phyloP scores from a whole-genome alignment of 164 flowering plant genomes.

The Akebia trifoliata region DNA sequence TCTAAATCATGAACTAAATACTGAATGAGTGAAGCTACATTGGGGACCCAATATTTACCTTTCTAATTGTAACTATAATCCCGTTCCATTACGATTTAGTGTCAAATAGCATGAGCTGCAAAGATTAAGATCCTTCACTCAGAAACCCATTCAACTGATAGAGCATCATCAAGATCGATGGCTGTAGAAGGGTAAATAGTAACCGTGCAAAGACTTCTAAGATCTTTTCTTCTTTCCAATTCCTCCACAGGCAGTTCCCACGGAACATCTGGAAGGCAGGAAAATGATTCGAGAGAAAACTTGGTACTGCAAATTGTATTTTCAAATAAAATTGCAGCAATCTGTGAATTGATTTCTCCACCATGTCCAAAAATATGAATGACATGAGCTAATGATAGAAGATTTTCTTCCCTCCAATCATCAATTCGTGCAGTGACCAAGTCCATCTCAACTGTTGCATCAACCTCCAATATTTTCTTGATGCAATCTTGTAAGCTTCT shows the following conservation, averaged over 20 bases:
- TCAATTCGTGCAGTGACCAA: conserved; percentile 62
- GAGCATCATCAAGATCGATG: conserved; percentile 85
- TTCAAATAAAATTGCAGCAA: conserved; percentile 72
- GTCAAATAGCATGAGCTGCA: too few species aligned
- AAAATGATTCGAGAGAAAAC: conserved; percentile 59
- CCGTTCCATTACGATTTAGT: too few species aligned
- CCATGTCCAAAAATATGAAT: conserved; percentile 55
- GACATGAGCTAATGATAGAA: conserved; percentile 52
- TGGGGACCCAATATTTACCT: too few species aligned
- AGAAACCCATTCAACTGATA: conserved; percentile 64
- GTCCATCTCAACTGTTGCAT: conserved; percentile 54
- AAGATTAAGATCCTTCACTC: too few species aligned
- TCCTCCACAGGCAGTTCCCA: conserved; percentile 69
- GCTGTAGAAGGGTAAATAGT: conserved; percentile 81
- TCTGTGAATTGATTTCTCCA: conserved; percentile 59
- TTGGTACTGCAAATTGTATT: conserved; percentile 48
- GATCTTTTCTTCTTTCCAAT: conserved; percentile 49
- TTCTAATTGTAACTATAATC: too few species aligned
- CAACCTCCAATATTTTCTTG: conserved; percentile 54
- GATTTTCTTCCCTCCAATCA: conserved; percentile 59
- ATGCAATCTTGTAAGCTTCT: conserved; percentile 48
- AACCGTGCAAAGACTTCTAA: conserved; percentile 65
- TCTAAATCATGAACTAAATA: too few species aligned
- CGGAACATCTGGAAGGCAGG: conserved; percentile 56
- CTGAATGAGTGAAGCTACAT: too few species aligned